Conservation (phyloP, 305 asterid species). For the Rubia balearica region DNA sequence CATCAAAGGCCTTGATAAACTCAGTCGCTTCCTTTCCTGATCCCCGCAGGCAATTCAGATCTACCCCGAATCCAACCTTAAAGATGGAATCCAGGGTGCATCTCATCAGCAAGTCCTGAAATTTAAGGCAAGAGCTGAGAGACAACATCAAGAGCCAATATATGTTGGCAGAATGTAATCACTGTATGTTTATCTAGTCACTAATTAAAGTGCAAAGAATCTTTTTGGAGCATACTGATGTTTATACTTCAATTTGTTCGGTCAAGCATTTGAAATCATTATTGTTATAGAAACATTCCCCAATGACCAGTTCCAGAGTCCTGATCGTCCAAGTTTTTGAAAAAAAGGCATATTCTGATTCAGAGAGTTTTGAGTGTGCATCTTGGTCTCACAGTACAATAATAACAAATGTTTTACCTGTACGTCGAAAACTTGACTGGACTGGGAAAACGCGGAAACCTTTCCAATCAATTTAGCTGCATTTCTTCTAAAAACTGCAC, state of each 20-base stretch:
- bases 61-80: slow-evolving; percentile 79
- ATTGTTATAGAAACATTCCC: no score
- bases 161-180: no score
- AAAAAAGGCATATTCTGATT: background rate
- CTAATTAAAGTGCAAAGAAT: no score
- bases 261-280: no score
- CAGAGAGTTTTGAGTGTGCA: background rate
- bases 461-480: slow-evolving; percentile 38
- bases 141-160: no score
- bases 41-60: slow-evolving; percentile 46
- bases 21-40: slow-evolving; percentile 36
- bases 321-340: background rate
- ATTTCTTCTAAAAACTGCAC: slow-evolving; percentile 47
- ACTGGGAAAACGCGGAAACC: slow-evolving; percentile 25
- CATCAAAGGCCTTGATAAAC: slow-evolving; percentile 64
- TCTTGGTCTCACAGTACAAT: background rate
- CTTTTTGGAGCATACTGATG: no score
- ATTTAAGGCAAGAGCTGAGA: background rate
- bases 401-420: slow-evolving; percentile 32
- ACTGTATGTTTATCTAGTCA: no score
- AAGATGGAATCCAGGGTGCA: slow-evolving; percentile 65
- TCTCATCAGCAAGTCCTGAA: slow-evolving; percentile 61
- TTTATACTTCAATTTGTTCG: no score
- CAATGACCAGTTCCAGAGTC: no score
- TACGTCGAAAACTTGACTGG: slow-evolving; percentile 38